Evolutionary conservation across 2,329 filamentous ascomycete species (phyloP).

Genomic region (Xylariaceae sp.): DNA sequence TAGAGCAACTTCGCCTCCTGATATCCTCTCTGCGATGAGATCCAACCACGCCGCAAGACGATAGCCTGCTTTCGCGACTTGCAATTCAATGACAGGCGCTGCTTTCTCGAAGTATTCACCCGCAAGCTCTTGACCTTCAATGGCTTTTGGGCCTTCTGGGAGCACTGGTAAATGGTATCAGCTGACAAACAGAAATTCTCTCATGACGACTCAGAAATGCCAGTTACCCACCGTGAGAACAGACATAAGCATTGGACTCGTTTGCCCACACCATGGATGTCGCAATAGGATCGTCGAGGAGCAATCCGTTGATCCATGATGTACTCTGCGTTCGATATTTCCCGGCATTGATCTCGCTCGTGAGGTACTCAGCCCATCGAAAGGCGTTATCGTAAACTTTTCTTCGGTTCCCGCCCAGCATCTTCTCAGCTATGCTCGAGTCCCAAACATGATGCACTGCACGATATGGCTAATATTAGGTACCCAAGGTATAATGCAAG

Average conservation of each 20-base stretch:
- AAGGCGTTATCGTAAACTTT: constrained; percentile 48
- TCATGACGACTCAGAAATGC: not conserved
- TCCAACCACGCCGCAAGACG: constrained; percentile 66
- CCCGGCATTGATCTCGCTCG: constrained; percentile 51
- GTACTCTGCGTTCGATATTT: constrained; percentile 48
- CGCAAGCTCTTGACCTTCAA: constrained; percentile 56
- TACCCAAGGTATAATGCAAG: not conserved
- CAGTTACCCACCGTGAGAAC: constrained; percentile 49
- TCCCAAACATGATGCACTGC: constrained; percentile 68
- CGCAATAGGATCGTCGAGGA: constrained; percentile 49
- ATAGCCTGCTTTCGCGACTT: constrained; percentile 65
- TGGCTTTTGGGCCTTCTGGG: constrained; percentile 55
- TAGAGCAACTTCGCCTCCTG: constrained; percentile 19
- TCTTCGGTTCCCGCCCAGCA: constrained; percentile 53
- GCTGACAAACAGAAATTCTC: not conserved
- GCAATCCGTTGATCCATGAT: constrained; percentile 55
- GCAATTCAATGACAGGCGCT: constrained; percentile 59
- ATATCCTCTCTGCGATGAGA: constrained; percentile 46
- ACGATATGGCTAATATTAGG: constrained; percentile 1
- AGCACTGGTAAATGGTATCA: constrained; percentile 45
- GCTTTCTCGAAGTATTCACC: constrained; percentile 61
- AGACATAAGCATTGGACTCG: constrained; percentile 60
- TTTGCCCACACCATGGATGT: constrained; percentile 62
- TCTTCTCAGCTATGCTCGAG: constrained; percentile 61
- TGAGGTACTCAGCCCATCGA: constrained; percentile 55